Conservation (phyloP, 495 filamentous ascomycete genomes). For the Polyplosphaeria fusca region DNA sequence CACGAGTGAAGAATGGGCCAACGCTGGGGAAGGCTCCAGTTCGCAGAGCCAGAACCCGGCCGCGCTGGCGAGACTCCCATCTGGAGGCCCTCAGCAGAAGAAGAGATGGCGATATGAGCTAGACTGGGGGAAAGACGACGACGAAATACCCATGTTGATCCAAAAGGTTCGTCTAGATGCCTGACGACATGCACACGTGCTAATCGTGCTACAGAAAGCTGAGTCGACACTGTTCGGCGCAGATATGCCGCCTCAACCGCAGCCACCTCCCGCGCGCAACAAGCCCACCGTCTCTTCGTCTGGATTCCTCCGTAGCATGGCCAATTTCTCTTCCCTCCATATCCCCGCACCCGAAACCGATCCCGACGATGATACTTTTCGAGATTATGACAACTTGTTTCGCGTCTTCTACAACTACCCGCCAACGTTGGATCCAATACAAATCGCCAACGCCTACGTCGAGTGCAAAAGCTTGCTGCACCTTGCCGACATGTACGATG, state of each 20-base stretch:
- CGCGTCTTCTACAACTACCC: slow-evolving; percentile 90
- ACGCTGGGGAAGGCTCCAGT: slow-evolving; percentile 53
- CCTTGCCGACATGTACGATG: slow-evolving; percentile 89
- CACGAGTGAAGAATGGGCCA: slow-evolving; percentile 82
- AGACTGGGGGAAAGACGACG: slow-evolving; percentile 64
- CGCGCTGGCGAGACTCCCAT: slow-evolving; percentile 40
- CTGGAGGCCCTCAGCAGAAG: slow-evolving; percentile 42
- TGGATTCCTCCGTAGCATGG: slow-evolving; percentile 82
- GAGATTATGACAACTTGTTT: slow-evolving; percentile 91
- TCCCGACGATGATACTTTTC: slow-evolving; percentile 66
- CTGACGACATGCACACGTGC: not conserved
- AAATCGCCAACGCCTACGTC: slow-evolving; percentile 85
- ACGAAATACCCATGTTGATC: slow-evolving; percentile 84
- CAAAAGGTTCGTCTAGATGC: slow-evolving; percentile 61
- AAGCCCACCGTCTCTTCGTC: slow-evolving; percentile 55
- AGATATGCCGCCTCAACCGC: slow-evolving; percentile 35
- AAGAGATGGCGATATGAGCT: slow-evolving; percentile 83
- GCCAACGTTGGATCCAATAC: slow-evolving; percentile 72
- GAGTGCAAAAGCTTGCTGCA: slow-evolving; percentile 84
- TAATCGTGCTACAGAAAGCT: slow-evolving; percentile 15
- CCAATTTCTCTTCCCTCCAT: slow-evolving; percentile 65
- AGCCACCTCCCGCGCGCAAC: slow-evolving; percentile 48
- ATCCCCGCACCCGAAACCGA: slow-evolving; percentile 47
- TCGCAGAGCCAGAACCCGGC: slow-evolving; percentile 40
- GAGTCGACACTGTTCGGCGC: slow-evolving; percentile 51